Conservation (phyloP, 306 rosid genomes). For the Rosa lucieae region DNA sequence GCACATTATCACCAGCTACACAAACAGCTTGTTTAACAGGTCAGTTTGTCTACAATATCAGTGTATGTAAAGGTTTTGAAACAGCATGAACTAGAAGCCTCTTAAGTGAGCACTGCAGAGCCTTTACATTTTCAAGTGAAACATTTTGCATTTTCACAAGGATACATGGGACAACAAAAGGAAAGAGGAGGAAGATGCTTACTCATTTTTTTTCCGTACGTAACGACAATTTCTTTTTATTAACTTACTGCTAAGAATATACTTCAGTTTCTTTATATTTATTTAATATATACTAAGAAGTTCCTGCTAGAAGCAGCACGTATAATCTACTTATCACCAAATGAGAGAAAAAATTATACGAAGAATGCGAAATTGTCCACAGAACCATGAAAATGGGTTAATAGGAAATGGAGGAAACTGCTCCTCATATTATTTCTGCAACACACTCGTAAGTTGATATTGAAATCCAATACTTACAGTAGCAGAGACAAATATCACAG, state of each 20-base stretch:
- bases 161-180: neutral
- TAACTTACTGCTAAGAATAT: neutral
- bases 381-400: neutral
- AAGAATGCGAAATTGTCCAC: neutral
- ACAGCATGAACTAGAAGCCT: neutral
- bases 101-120: neutral
- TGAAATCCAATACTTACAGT: slow-evolving; percentile 69
- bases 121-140: neutral
- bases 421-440: neutral
- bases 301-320: neutral
- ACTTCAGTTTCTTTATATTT: neutral
- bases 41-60: neutral
- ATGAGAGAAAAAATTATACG: neutral
- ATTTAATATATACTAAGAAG: neutral
- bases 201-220: no score
- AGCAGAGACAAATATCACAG: slow-evolving; percentile 91
- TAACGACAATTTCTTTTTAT: neutral
- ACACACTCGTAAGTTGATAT: slow-evolving; percentile 21
- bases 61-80: neutral
- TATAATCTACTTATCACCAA: neutral
- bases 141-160: neutral
- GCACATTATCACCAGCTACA: neutral
- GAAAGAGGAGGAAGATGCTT: neutral
- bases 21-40: neutral
- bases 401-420: neutral